Evolutionary conservation across 345 rosid genomes (phyloP), one percentile per base, ranked within the genome.

Genomic region (Nasturtium officinale): DNA sequence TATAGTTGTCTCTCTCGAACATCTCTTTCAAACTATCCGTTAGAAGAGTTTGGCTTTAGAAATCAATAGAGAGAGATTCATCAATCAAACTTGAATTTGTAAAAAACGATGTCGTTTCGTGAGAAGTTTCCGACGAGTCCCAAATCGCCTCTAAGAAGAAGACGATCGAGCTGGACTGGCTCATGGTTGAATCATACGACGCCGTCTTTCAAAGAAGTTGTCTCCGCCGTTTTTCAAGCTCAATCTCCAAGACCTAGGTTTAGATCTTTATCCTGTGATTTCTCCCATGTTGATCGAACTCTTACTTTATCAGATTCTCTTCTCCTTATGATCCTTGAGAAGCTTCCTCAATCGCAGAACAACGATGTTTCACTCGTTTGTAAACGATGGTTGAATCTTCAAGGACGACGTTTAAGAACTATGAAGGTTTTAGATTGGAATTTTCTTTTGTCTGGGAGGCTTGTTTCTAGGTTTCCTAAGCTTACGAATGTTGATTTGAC

Each of bases 321-420:
- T 50, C 87, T 95, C 73, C 87, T 95, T 59, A 76, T 72, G 59
- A 83, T 95, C 73, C 87, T 90, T 67, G 78, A 83, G 6, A 87
- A 65, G 48, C 82, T 88, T 42, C 91, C 96, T 1, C 45, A 46
- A 45, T 85, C 89, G 3, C 93, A 86, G 73, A 77, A 66, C 23
- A 45, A 65, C 59, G 75, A 83, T 26, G 81, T 82, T 9, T 84
- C 83, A 0, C 89, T 88, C 38, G 96, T 88, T 12, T 91, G 97
- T 78, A 95, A 88, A 74, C 90, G 99, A 28, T 95, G 99, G 99
- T 42, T 88, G 50, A 57, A 56, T 57, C 87, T 95, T 45, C 96
- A 88, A 15, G 98, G 96, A 35, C 90, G 90, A 5, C 82, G 93
- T 3, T 78, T 84, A 0, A 80, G 81, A 29, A 83, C 85, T 5